Conservation (phyloP, 176 grass and related monocot species). For the Puya raimondii region DNA sequence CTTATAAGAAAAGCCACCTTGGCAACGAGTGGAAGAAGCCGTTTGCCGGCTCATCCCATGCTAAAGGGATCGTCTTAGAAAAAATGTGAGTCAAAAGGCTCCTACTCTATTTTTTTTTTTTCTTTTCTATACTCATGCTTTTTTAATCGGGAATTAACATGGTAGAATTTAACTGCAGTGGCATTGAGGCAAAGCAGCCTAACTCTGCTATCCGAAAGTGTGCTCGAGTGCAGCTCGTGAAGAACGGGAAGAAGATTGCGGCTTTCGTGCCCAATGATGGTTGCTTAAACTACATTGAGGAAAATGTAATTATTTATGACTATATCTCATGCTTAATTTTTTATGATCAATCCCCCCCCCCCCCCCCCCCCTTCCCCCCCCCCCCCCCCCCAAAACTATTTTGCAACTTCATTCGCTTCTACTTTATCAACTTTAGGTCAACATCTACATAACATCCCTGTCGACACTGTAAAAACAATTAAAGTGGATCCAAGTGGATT, state of each 20-base stretch:
- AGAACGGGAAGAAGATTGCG: conserved; percentile 74
- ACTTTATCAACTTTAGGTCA: too few relatives aligned
- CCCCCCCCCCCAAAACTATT: too few relatives aligned
- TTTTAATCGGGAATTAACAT: background rate
- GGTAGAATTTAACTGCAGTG: conserved; percentile 18
- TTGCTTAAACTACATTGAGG: conserved; percentile 80
- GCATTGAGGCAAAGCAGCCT: conserved; percentile 71
- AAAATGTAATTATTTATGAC: conserved; percentile 30
- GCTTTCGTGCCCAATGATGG: conserved; percentile 73
- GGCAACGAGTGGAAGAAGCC: conserved; percentile 87
- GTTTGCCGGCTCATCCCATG: conserved; percentile 67
- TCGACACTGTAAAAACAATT: too few relatives aligned
- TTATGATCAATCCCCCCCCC: background rate
- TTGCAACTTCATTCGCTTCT: background rate
- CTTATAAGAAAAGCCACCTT: conserved; percentile 75
- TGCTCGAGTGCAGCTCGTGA: conserved; percentile 68
- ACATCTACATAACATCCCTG: too few relatives aligned
- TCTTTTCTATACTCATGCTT: background rate
- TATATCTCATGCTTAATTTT: background rate
- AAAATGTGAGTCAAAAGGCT: conserved; percentile 34
- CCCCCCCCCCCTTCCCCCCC: background rate
- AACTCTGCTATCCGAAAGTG: conserved; percentile 79
- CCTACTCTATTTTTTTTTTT: background rate
- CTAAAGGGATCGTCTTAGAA: conserved; percentile 73
- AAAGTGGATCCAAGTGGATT: too few relatives aligned